A percentile compares a stretch with the other conserved stretches of the same genome.
phyloP scores from a whole-genome alignment of 1,284 basidiomycete genomes.

The Fomitiporia mediterranea region DNA sequence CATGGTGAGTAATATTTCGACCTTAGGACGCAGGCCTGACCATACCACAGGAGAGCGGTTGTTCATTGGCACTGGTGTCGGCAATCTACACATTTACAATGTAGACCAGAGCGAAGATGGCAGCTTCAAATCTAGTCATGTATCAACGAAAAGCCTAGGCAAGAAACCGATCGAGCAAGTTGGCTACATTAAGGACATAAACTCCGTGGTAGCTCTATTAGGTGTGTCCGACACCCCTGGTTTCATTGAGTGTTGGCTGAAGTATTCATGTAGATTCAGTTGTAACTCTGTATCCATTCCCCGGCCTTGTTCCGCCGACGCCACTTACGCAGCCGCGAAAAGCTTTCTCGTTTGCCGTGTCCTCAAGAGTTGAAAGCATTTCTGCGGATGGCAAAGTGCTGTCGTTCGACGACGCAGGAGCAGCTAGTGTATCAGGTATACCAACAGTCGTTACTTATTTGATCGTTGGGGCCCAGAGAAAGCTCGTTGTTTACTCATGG shows the following conservation, averaged over 20 bases:
- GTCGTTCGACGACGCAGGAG: conserved; percentile 14
- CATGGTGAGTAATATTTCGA: conserved; percentile 38
- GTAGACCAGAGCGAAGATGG: conserved; percentile 39
- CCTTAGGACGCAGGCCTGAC: conserved; percentile 8
- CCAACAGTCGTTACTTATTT: conserved; percentile 70
- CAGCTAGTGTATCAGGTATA: conserved; percentile 37
- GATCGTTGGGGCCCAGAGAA: conserved; percentile 82
- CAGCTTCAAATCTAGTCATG: conserved; percentile 40
- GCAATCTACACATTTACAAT: conserved; percentile 64
- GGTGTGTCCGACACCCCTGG: conserved; percentile 46
- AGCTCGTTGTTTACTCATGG: conserved; percentile 84
- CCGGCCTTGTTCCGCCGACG: conserved; percentile 63
- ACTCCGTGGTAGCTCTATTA: conserved; percentile 76
- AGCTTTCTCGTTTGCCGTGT: conserved; percentile 76
- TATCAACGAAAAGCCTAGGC: conserved; percentile 64
- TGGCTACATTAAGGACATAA: conserved; percentile 77
- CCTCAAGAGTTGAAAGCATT: conserved; percentile 54
- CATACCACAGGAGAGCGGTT: conserved; percentile 58
- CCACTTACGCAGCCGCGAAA: conserved; percentile 69
- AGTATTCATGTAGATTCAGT: conserved; percentile 46
- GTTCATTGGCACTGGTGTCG: conserved; percentile 71
- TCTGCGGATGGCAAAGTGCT: conserved; percentile 24
- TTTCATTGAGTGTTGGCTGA: conserved; percentile 38
- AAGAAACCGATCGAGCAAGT: conserved; percentile 81
- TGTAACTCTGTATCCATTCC: conserved; percentile 61